Conservation (phyloP, 2,329 filamentous ascomycete genomes). For the Penicillium sp. region DNA sequence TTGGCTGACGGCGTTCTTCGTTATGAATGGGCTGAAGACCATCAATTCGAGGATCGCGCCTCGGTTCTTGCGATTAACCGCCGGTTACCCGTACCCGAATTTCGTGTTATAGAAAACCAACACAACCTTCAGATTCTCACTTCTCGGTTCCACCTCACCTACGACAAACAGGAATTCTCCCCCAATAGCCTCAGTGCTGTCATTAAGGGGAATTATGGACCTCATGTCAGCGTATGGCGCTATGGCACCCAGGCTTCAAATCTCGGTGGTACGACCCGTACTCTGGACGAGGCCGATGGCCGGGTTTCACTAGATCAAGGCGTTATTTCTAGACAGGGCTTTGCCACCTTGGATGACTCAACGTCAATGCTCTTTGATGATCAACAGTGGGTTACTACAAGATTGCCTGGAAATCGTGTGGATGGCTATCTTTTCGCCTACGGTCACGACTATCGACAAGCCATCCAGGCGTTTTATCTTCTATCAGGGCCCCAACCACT, state of each 20-base stretch:
- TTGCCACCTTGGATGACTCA: neutral
- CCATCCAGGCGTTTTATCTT: neutral
- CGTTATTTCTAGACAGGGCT: neutral
- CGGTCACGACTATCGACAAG: neutral
- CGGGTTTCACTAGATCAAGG: neutral
- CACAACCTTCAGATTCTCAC: neutral
- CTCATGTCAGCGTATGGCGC: neutral
- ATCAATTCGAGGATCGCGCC: neutral
- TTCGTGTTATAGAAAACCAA: neutral
- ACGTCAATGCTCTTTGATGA: neutral
- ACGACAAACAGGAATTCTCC: neutral
- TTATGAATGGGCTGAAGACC: neutral
- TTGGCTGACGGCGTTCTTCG: neutral
- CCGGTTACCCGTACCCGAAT: neutral
- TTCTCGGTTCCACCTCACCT: neutral
- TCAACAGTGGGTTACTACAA: neutral
- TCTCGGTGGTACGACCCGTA: neutral
- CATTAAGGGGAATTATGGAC: neutral
- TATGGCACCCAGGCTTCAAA: neutral
- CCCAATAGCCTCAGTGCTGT: neutral
- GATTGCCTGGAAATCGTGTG: neutral
- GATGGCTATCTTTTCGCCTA: neutral
- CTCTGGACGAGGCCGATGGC: neutral
- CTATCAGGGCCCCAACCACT: neutral
- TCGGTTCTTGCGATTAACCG: neutral